Evolutionary conservation across 2,329 filamentous ascomycete species (phyloP).

Genomic region (Aspergillus transmontanensis): DNA sequence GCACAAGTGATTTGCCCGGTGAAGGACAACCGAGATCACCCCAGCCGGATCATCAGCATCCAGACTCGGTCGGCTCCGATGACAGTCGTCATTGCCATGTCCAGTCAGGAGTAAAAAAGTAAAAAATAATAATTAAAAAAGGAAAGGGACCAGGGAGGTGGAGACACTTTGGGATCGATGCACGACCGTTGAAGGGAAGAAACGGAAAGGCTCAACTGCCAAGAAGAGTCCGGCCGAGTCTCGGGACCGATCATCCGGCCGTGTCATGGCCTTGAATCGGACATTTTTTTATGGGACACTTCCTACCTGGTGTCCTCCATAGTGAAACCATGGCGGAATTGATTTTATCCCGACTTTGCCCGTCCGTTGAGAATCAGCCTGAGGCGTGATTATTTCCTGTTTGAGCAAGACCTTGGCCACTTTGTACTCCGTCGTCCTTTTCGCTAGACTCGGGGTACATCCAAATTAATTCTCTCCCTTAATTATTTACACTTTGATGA

Average conservation of each 20-base stretch:
- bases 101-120: conserved; percentile 8
- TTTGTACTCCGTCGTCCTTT: not conserved
- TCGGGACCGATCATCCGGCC: conserved; percentile 19
- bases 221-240: conserved; percentile 16
- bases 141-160: conserved; percentile 11
- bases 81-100: conserved; percentile 4
- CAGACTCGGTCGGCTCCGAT: conserved; percentile 28
- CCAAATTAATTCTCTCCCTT: not conserved
- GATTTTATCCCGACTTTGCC: conserved; percentile 15
- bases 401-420: not conserved
- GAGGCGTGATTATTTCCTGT: not conserved
- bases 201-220: conserved; percentile 4
- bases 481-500: not conserved
- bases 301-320: not conserved
- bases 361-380: not conserved
- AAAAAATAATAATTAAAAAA: not conserved
- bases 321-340: conserved; percentile 11
- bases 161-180: conserved; percentile 8
- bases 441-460: not conserved
- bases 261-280: not conserved
- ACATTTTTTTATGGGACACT: not conserved
- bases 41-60: conserved; percentile 27
- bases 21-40: conserved; percentile 26
- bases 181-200: conserved; percentile 18
- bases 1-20: conserved; percentile 13